These are phyloP conservation scores for Sporisorium sorghi DNA, from an alignment of 1,284 basidiomycete species.

Conservation along the genomic window DNA sequence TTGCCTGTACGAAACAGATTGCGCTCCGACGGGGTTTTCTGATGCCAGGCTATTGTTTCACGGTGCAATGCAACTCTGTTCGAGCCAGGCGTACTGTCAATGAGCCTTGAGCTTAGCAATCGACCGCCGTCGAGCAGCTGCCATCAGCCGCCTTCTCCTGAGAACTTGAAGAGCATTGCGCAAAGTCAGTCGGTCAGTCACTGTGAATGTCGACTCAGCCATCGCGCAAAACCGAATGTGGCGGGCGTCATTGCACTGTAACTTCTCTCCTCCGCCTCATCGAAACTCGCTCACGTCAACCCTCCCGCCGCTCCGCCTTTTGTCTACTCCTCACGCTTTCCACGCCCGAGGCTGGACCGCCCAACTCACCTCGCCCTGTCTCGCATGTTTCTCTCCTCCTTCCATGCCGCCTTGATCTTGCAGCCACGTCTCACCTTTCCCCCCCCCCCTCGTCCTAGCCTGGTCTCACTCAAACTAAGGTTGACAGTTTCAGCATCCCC, in stretches of 20 bases:
- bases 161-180: neutral
- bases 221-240: slow-evolving; percentile 7
- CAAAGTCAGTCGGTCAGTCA: neutral
- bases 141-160: neutral
- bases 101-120: neutral
- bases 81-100: neutral
- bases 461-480: slow-evolving; percentile 1
- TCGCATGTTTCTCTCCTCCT: slow-evolving; percentile 1
- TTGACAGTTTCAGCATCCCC: neutral
- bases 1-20: neutral
- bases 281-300: neutral
- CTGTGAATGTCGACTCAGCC: slow-evolving; percentile 11
- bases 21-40: slow-evolving; percentile 4
- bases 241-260: slow-evolving; percentile 22
- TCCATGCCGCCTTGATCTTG: neutral
- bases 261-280: slow-evolving; percentile 21
- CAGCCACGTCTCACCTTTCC: slow-evolving; percentile 7
- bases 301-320: neutral
- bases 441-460: neutral
- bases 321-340: neutral
- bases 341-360: slow-evolving; percentile 2
- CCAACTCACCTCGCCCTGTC: neutral
- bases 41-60: slow-evolving; percentile 3
- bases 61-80: slow-evolving; percentile 2
- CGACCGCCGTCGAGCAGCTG: too few species aligned